These are phyloP conservation scores for Entonaema liquescens DNA, from an alignment of 495 filamentous ascomycete species.

Conservation along the genomic window DNA sequence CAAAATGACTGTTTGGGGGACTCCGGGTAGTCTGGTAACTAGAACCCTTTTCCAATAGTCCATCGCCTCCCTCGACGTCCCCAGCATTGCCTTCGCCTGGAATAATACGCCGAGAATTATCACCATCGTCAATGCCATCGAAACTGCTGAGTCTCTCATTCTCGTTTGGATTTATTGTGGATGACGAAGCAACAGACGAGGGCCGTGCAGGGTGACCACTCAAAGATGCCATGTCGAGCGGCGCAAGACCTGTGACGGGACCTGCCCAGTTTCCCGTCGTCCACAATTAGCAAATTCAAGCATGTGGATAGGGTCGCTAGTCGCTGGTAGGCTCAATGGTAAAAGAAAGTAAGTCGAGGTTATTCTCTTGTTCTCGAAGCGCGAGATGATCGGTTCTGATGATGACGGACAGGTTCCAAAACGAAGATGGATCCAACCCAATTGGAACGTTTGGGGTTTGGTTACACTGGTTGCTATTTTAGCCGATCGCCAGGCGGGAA, in stretches of 20 bases:
- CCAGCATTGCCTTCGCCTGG: conserved; percentile 42
- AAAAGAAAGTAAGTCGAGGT: not conserved
- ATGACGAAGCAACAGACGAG: conserved; percentile 50
- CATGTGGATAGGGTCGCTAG: conserved; percentile 17
- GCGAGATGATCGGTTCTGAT: not conserved
- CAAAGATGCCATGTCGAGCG: conserved; percentile 37
- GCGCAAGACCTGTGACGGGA: conserved; percentile 25
- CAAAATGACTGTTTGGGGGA: conserved; percentile 39
- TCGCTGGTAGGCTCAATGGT: not conserved
- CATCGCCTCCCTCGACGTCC: conserved; percentile 51
- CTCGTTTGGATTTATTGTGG: conserved; percentile 42
- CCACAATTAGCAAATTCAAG: conserved; percentile 13
- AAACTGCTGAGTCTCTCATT: conserved; percentile 37
- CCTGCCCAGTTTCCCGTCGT: conserved; percentile 24
- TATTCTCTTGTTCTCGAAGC: not conserved
- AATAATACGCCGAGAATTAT: conserved; percentile 37
- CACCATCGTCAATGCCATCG: conserved; percentile 36
- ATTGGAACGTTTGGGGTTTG: conserved; percentile 1
- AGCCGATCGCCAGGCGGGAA: conserved; percentile 38
- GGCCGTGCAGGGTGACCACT: conserved; percentile 38
- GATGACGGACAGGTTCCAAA: conserved; percentile 13
- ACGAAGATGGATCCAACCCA: not conserved
- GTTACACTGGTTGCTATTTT: conserved; percentile 29
- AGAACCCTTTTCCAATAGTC: conserved; percentile 43
- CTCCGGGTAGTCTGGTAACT: conserved; percentile 25